Evolutionary conservation across 2,329 filamentous ascomycete genomes (phyloP), one percentile per base, ranked within the genome.

Genomic region (Penicillium olsonii): DNA sequence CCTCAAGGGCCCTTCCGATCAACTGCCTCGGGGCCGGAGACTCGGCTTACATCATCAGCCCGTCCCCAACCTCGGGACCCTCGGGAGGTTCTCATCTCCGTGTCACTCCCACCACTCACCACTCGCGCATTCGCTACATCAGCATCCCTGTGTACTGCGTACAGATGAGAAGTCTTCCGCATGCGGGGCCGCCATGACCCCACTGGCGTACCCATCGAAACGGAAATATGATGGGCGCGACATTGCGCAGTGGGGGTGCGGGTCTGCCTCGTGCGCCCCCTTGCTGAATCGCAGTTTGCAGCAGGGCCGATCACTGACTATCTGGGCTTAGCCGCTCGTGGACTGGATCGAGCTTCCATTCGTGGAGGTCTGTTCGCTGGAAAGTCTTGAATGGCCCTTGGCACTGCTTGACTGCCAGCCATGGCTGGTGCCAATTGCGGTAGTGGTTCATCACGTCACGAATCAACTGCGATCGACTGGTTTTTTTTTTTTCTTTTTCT

Each of bases 391-490:
- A n/a, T 12, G 34, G 19, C 14, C 46, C 48, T 46, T 50, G 43
- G 48, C 42, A 20, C 38, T 10, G 2, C 22, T 17, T 35, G 2
- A 26, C 35, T 31, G 4, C 11, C 40, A 50, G 42, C 47, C 40
- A 17, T 33, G 42, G 42, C 42, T 37, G 26, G 14, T 26, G 18
- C 44, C 54, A 18, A 50, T 52, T 50, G 46, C 51, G 43, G 45
- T 24, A 17, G 41, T n/a, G 20, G 33, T 37, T 24, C 34, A 35
- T 22, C 26, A 29, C 37, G 33, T 26, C 45, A 52, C 58, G 53
- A 55, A 55, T 61, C 58, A 60, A 58, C 48, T 26, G n/a, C 17
- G 45, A 54, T 57, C 48, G 37, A 47, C 43, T 37, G 42, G 19
- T 34, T 50, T 56, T 52, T 52, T 4, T 20, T 2, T 4, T 7